phyloP scores from a whole-genome alignment of 2,329 filamentous ascomycete species.

The Pseudogymnoascus sp. region DNA sequence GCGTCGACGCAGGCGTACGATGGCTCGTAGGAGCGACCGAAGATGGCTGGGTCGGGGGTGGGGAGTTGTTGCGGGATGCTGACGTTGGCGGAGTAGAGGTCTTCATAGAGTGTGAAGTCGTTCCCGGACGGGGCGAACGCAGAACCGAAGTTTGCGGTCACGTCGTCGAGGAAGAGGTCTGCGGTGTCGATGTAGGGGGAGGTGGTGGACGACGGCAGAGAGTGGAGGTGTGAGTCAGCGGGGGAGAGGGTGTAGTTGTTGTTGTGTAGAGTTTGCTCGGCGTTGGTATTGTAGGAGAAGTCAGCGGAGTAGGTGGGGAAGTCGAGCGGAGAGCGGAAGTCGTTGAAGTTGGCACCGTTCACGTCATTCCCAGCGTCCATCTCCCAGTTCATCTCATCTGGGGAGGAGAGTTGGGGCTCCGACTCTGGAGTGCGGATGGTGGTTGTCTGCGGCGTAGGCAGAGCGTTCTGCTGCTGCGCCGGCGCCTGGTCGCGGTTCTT shows the following conservation, averaged over 20 bases:
- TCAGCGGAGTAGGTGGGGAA: constrained; percentile 32
- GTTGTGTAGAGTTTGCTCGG: constrained; percentile 6
- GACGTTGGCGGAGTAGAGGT: constrained; percentile 51
- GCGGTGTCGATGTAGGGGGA: constrained; percentile 29
- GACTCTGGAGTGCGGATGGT: constrained; percentile 49
- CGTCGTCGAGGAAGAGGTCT: constrained; percentile 40
- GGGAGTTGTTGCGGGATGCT: constrained; percentile 38
- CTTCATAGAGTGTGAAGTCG: constrained; percentile 53
- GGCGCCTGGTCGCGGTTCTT: constrained; percentile 44
- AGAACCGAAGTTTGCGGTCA: constrained; percentile 47
- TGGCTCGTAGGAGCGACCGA: constrained; percentile 19
- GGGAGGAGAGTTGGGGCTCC: constrained; percentile 30
- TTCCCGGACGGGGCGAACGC: constrained; percentile 25
- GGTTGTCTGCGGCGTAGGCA: constrained; percentile 53
- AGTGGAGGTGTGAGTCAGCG: constrained; percentile 1
- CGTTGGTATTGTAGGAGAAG: neutral
- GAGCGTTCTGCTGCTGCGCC: constrained; percentile 36
- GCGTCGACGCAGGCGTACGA: neutral
- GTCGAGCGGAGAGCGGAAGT: constrained; percentile 30
- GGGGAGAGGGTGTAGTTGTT: constrained; percentile 5
- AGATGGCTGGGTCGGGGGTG: constrained; percentile 36
- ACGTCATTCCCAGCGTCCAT: constrained; percentile 12
- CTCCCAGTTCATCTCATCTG: constrained; percentile 20
- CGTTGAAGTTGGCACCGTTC: constrained; percentile 18
- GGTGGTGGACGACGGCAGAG: constrained; percentile 16